Conservation (phyloP, 176 grass and related monocot species). For the Aegilops sharonensis region DNA sequence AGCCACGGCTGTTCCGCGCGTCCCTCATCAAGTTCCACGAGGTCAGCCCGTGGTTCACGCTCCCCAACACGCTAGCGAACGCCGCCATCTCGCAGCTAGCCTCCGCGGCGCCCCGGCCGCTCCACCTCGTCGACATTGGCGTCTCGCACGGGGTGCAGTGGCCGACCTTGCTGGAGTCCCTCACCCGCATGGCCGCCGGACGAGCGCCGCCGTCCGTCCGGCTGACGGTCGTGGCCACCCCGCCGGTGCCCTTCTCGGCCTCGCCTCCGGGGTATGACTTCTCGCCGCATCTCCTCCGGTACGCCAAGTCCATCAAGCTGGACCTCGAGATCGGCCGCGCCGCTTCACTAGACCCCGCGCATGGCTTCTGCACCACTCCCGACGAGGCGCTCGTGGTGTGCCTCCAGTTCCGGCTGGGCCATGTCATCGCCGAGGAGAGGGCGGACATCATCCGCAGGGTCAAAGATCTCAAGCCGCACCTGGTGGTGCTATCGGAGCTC, state of each 20-base stretch:
- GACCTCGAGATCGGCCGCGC: slow-evolving; percentile 55
- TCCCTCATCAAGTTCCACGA: slow-evolving; percentile 89
- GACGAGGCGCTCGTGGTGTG: slow-evolving; percentile 68
- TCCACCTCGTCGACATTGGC: slow-evolving; percentile 88
- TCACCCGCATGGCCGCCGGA: slow-evolving; percentile 49
- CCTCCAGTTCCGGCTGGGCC: slow-evolving; percentile 74
- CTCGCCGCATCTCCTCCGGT: slow-evolving; percentile 76
- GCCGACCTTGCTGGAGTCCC: slow-evolving; percentile 93
- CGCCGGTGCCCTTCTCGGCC: slow-evolving; percentile 55
- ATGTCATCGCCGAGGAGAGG: slow-evolving; percentile 38
- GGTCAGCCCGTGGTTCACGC: slow-evolving; percentile 92
- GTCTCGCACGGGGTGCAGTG: slow-evolving; percentile 97
- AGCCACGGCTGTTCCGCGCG: slow-evolving; percentile 68
- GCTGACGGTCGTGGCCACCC: slow-evolving; percentile 43
- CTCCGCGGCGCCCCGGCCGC: not conserved
- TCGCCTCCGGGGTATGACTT: slow-evolving; percentile 71
- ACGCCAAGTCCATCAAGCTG: slow-evolving; percentile 81
- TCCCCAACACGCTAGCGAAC: slow-evolving; percentile 87
- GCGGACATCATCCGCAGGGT: slow-evolving; percentile 49
- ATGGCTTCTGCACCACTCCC: not conserved
- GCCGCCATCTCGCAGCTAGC: slow-evolving; percentile 55
- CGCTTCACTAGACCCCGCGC: slow-evolving; percentile 14
- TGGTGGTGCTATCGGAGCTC: slow-evolving; percentile 83
- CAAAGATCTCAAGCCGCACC: slow-evolving; percentile 52
- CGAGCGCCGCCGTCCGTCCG: slow-evolving; percentile 48